Conservation (phyloP, 2,329 filamentous ascomycete genomes). For the Aspergillus versicolor region DNA sequence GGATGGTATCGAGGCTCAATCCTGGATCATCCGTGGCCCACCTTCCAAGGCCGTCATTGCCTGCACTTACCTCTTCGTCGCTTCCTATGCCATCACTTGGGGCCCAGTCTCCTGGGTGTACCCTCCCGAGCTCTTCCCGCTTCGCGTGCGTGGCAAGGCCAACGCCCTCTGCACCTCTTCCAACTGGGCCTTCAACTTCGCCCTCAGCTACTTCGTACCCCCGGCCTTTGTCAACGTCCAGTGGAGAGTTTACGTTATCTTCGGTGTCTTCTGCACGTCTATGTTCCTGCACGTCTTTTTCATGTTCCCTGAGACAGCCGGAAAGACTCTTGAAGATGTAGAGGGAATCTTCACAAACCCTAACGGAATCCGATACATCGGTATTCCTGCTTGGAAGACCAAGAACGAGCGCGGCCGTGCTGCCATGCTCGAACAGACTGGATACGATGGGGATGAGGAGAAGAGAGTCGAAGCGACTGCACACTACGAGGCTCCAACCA, state of each 20-base stretch:
- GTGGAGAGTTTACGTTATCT: conserved; percentile 69
- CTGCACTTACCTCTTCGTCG: conserved; percentile 71
- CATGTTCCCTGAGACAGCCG: conserved; percentile 66
- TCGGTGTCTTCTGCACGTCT: conserved; percentile 67
- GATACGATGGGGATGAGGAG: conserved; percentile 28
- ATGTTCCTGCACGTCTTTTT: conserved; percentile 67
- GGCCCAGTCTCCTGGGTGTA: conserved; percentile 61
- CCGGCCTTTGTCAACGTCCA: conserved; percentile 57
- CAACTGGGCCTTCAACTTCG: conserved; percentile 65
- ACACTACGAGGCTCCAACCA: conserved; percentile 10
- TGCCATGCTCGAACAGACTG: conserved; percentile 29
- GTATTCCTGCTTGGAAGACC: conserved; percentile 41
- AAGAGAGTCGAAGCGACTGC: conserved; percentile 18
- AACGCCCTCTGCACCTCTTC: conserved; percentile 60
- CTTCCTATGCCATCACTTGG: conserved; percentile 66
- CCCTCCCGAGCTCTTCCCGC: conserved; percentile 62
- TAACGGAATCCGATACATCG: conserved; percentile 35
- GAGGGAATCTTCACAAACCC: conserved; percentile 64
- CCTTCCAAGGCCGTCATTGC: conserved; percentile 67
- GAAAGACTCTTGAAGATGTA: conserved; percentile 74
- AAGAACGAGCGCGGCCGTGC: conserved; percentile 29
- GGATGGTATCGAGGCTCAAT: conserved; percentile 33
- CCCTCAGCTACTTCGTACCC: conserved; percentile 56
- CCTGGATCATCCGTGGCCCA: conserved; percentile 39
- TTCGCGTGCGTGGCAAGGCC: conserved; percentile 63